Evolutionary conservation across 2,329 filamentous ascomycete species (phyloP).

Genomic region (Albophoma yamanashiensis): DNA sequence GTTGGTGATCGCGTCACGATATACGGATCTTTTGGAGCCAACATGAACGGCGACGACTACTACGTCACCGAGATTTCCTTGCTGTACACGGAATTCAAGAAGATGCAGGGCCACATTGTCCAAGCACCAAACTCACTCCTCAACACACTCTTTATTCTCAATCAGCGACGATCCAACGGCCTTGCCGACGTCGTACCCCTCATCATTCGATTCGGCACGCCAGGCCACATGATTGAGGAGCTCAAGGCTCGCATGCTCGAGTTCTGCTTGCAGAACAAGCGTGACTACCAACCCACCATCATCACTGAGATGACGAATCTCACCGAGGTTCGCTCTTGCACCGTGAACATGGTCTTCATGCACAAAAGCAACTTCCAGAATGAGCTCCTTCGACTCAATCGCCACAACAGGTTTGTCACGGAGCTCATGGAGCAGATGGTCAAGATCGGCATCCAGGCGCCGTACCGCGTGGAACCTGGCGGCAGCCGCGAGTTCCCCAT

Average conservation of each 20-base stretch:
- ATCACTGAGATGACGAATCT: slow-evolving; percentile 75
- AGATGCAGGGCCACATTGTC: slow-evolving; percentile 94
- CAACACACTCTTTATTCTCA: slow-evolving; percentile 89
- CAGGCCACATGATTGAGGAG: slow-evolving; percentile 68
- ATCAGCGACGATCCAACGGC: slow-evolving; percentile 81
- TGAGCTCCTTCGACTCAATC: slow-evolving; percentile 76
- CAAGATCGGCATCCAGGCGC: slow-evolving; percentile 75
- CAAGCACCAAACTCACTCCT: slow-evolving; percentile 92
- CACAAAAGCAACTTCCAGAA: slow-evolving; percentile 98
- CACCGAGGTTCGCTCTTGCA: slow-evolving; percentile 74
- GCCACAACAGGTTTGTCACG: slow-evolving; percentile 90
- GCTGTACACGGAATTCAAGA: slow-evolving; percentile 95
- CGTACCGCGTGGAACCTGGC: slow-evolving; percentile 49
- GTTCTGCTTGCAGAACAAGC: slow-evolving; percentile 76
- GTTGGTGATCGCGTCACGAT: slow-evolving; percentile 88
- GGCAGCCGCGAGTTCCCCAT: slow-evolving; percentile 59
- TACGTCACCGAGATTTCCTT: slow-evolving; percentile 92
- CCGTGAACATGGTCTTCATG: slow-evolving; percentile 89
- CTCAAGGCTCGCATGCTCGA: slow-evolving; percentile 72
- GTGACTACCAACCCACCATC: slow-evolving; percentile 79
- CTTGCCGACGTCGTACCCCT: slow-evolving; percentile 80
- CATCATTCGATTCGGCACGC: slow-evolving; percentile 80
- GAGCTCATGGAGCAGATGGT: slow-evolving; percentile 82
- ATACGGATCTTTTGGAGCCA: slow-evolving; percentile 79
- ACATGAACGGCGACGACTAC: slow-evolving; percentile 77